Conservation (phyloP, 257 asterid genomes). For the Lycium barbarum region DNA sequence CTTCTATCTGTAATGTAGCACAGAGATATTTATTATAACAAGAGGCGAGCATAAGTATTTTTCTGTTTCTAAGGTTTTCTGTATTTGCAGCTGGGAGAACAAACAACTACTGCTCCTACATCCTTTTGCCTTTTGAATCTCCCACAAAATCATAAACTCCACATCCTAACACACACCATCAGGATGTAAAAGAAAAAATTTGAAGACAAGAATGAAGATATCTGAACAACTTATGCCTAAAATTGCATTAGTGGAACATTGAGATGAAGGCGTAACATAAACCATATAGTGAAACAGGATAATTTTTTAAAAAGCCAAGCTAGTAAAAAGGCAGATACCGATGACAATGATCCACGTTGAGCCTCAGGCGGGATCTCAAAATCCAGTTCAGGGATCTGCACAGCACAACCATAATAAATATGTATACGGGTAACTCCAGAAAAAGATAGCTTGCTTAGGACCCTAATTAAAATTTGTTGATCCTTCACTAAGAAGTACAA, state of each 20-base stretch:
- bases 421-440: not conserved
- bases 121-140: not conserved
- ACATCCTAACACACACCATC: not conserved
- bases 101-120: not conserved
- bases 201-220: not conserved
- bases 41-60: not conserved
- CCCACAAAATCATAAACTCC: not conserved
- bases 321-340: conserved; percentile 50
- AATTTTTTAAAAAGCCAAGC: not conserved
- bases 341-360: conserved; percentile 95
- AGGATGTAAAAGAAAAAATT: not conserved
- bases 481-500: conserved; percentile 21
- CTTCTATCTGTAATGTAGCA: conserved; percentile 71
- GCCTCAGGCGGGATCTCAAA: conserved; percentile 98
- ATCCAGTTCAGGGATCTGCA: conserved; percentile 91
- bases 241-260: not conserved
- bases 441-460: conserved; percentile 3
- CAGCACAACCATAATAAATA: conserved; percentile 30
- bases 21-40: conserved; percentile 11
- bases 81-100: not conserved
- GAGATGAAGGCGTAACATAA: not conserved
- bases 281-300: not conserved
- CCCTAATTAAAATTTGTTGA: not conserved
- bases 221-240: not conserved
- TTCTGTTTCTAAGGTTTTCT: not conserved